Evolutionary conservation across 2,329 filamentous ascomycete species (phyloP), one percentile per base, ranked within the genome.

Genomic region (Colletotrichum spaethianum): DNA sequence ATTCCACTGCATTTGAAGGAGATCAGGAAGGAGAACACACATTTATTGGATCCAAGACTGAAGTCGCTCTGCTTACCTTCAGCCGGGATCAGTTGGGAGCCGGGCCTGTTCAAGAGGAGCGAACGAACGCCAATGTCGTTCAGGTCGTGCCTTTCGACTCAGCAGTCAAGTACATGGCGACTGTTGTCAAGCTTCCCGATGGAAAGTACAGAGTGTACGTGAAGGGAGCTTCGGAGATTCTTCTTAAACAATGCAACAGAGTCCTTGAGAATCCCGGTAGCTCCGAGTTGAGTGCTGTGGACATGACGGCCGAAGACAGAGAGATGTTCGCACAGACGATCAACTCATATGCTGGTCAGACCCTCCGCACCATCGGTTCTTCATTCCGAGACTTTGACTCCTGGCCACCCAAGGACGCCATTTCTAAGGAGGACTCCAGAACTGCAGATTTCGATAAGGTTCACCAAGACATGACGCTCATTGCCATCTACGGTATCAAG

Each of bases 11-110:
- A 1, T 93, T 93, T 74, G 90, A 93, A 77, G 87, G 88, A 7
- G 89, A 92, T 53, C 86, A 89, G 53, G 86, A 91, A 52, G 91
- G 91, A 40, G 84, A 86, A 71, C 75, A 67, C 26, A 81, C 87
- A 0, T 95, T 93, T 75, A 87, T 94, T 73, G 93, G 93, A 38
- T 94, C 93, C 6, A 94, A 94, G 82, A 95, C 93, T 0, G 93
- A 95, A 78, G 94, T 92, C 4, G 93, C 93, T 28, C 84, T 95
- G 16, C 86, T 95, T n/a, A 85, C 86, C 31, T 94, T 94, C 78
- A 91, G 92, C 26, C 87, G 88, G 60, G 89, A 93, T 60, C 85
- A 90, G 76, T 83, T 94, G 18, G 92, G 87, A 52, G 90, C 94
- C 85, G 88, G 88, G 7, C 85, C 87, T 0, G 82, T 93, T 20